Conservation (phyloP, 768 basidiomycete genomes). For the Xanthoconium stramineum region DNA sequence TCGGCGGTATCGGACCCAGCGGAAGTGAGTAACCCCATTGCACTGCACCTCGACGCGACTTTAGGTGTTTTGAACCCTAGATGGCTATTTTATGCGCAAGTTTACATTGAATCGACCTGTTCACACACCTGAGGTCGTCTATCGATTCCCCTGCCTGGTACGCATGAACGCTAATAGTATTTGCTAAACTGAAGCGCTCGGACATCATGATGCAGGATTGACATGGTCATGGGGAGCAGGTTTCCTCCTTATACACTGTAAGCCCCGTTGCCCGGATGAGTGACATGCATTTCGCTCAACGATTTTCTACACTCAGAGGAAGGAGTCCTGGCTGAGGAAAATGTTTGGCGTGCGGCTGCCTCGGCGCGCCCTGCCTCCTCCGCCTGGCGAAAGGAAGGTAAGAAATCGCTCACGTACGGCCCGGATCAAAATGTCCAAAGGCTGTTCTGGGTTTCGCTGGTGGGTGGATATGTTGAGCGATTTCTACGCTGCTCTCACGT, state of each 20-base stretch:
- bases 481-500: too few relatives aligned
- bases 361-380: conserved; percentile 10
- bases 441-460: too few relatives aligned
- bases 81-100: conserved; percentile 69
- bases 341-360: conserved; percentile 18
- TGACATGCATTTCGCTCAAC: neutral
- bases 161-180: neutral
- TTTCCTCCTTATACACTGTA: conserved; percentile 32
- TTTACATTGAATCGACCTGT: conserved; percentile 70
- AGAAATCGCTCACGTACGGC: neutral
- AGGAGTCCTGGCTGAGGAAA: conserved; percentile 21
- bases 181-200: neutral
- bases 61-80: conserved; percentile 31
- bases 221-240: conserved; percentile 24
- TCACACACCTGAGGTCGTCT: conserved; percentile 69
- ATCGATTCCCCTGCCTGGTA: conserved; percentile 40
- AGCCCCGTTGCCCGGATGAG: neutral
- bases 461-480: too few relatives aligned
- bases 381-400: conserved; percentile 11
- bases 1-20: conserved; percentile 70
- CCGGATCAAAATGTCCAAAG: too few relatives aligned
- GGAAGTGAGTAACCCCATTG: conserved; percentile 54
- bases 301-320: conserved; percentile 1
- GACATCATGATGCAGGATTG: conserved; percentile 14
- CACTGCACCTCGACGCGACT: neutral